phyloP scores from a whole-genome alignment of 352 stramenopile genomes.

The Phytophthora lateralis region DNA sequence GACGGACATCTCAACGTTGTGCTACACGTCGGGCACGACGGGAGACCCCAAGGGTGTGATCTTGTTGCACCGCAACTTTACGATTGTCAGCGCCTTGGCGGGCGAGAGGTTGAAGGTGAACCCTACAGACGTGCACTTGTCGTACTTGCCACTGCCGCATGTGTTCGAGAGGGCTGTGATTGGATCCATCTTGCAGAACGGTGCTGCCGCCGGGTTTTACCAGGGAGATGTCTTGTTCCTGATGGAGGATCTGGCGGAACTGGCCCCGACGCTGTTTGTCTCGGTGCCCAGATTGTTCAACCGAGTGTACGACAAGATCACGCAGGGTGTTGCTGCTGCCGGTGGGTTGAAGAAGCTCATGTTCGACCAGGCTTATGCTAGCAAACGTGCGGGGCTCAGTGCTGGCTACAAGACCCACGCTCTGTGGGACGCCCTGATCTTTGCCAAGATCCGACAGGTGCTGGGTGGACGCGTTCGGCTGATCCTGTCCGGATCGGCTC shows the following conservation, averaged over 20 bases:
- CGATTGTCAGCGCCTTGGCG: conserved; percentile 26
- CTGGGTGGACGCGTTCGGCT: conserved; percentile 90
- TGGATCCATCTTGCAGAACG: conserved; percentile 78
- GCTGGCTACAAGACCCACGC: conserved; percentile 68
- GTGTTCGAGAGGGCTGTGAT: conserved; percentile 96
- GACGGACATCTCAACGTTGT: conserved; percentile 93
- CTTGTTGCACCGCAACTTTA: conserved; percentile 89
- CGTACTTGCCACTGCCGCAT: conserved; percentile 96
- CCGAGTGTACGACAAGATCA: conserved; percentile 97
- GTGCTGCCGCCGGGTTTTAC: conserved; percentile 76
- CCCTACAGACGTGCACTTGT: conserved; percentile 91
- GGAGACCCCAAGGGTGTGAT: conserved; percentile 96
- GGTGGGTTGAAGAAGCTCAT: conserved; percentile 72
- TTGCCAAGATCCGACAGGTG: conserved; percentile 93
- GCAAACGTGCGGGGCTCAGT: conserved; percentile 58
- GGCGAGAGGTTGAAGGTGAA: conserved; percentile 40
- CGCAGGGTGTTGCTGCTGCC: conserved; percentile 64
- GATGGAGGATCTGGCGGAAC: conserved; percentile 93
- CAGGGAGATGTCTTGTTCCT: conserved; percentile 91
- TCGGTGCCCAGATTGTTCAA: conserved; percentile 96
- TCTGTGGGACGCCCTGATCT: conserved; percentile 96
- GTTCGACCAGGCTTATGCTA: conserved; percentile 66
- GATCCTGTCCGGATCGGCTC: conserved; percentile 94
- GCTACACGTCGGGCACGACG: conserved; percentile 96
- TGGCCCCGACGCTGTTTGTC: conserved; percentile 93